phyloP scores from a whole-genome alignment of 2,329 filamentous ascomycete species.

The Tolypocladium sp. region DNA sequence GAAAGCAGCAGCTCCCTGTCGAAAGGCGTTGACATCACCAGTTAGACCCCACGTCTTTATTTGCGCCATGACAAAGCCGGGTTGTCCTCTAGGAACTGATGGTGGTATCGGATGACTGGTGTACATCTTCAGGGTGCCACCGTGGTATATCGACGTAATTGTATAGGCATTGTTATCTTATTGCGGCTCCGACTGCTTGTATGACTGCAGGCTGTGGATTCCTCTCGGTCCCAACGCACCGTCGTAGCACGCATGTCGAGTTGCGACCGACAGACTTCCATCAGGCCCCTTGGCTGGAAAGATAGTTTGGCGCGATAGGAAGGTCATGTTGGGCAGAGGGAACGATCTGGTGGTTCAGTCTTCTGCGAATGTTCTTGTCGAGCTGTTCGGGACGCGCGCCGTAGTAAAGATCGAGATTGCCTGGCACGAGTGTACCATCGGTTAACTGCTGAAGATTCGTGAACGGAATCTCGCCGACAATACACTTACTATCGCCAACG shows the following conservation, averaged over 20 bases:
- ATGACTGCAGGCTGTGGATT: too few species aligned
- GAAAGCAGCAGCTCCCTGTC: too few species aligned
- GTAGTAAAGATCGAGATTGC: conserved; percentile 24
- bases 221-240: conserved; percentile 19
- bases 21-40: too few species aligned
- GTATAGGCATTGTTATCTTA: too few species aligned
- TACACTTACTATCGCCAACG: conserved; percentile 11
- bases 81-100: too few species aligned
- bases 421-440: conserved; percentile 19
- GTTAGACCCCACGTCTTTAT: too few species aligned
- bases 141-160: too few species aligned
- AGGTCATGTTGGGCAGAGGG: conserved; percentile 19
- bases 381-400: conserved; percentile 20
- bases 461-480: conserved; percentile 23
- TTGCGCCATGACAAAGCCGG: too few species aligned
- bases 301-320: conserved; percentile 27
- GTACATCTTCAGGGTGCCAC: too few species aligned
- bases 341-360: conserved; percentile 11
- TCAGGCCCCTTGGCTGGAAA: conserved; percentile 24
- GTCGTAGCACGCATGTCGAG: conserved; percentile 23
- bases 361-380: conserved; percentile 16
- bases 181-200: too few species aligned
- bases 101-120: too few species aligned
- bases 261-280: conserved; percentile 9
- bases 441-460: conserved; percentile 25